phyloP scores from a whole-genome alignment of 2,329 filamentous ascomycete species.

The Aspergillus amoenus region DNA sequence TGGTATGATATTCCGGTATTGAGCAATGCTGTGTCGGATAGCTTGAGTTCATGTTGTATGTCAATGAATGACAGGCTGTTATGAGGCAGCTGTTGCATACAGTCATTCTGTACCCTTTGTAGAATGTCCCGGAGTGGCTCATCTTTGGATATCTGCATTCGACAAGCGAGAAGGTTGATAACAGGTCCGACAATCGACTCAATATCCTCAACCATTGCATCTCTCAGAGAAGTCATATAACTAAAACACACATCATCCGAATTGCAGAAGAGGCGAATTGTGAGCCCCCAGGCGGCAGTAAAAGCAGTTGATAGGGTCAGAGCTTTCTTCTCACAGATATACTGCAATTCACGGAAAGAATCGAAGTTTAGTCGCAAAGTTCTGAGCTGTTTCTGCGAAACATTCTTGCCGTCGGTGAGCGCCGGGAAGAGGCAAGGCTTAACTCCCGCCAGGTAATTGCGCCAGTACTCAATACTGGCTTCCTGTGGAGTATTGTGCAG shows the following conservation, averaged over 20 bases:
- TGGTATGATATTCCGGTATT: conserved; percentile 52
- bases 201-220: conserved; percentile 39
- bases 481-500: conserved; percentile 26
- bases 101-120: conserved; percentile 46
- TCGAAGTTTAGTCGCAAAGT: conserved; percentile 32
- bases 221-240: conserved; percentile 44
- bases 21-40: conserved; percentile 42
- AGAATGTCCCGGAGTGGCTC: conserved; percentile 39
- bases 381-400: conserved; percentile 24
- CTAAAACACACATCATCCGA: conserved; percentile 66
- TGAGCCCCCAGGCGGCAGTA: conserved; percentile 71
- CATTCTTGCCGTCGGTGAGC: conserved; percentile 29
- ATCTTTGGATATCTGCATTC: conserved; percentile 37
- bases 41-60: conserved; percentile 46
- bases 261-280: conserved; percentile 60
- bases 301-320: conserved; percentile 55
- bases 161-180: conserved; percentile 48
- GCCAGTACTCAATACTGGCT: conserved; percentile 38
- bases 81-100: conserved; percentile 46
- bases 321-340: conserved; percentile 42
- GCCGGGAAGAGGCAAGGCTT: conserved; percentile 39
- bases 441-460: conserved; percentile 33
- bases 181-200: conserved; percentile 48
- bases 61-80: conserved; percentile 47
- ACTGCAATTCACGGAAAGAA: conserved; percentile 32